Evolutionary conservation across 2,329 filamentous ascomycete genomes (phyloP), one percentile per base, ranked within the genome.

Genomic region (Neurospora crassa): DNA sequence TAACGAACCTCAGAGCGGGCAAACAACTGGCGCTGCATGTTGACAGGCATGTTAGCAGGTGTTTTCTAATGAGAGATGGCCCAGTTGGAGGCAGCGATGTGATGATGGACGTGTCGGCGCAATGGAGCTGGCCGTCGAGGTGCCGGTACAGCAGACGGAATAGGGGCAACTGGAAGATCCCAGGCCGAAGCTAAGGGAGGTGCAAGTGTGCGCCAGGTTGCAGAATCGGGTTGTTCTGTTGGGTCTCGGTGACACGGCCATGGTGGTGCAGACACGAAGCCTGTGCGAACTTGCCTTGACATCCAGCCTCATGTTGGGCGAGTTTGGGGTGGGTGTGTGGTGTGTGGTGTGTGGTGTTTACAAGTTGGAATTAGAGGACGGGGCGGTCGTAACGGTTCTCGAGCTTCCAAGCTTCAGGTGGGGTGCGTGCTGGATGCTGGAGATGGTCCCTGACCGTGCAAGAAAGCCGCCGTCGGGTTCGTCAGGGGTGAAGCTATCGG

Each of bases 231-330:
- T 70, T 71, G 70, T 71, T 72, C 74, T 70, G 29, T 70, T 70
- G 68, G 59, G 40, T 45, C 67, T 42, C 71, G 59, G 70, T 72
- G 67, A 63, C 47, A 72, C 73, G 67, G 63, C 12, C 40, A 69
- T 12, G 63, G 40, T 67, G 14, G 29, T 34, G 42, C 37, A 45
- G 43, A 7, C 29, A 68, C 59, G n/a, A 8, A 40, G 16, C 34
- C 70, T 67, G 24, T 40, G 70, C 70, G 70, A 42, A 76, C 76
- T 59, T 74, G 71, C 76, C 75, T 77, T 77, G 63, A 77, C 76
- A 69, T 77, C 76, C 71, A 79, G 71, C 75, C 76, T 76, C 78
- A 79, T 79, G 43, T 73, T 78, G 76, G 70, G 70, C 69, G 43
- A 71, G 24, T 63, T 63, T 34, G 53, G 53, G 10, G 53, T 63